Conservation (phyloP, 352 stramenopile species). For the Phytophthora parvispora region DNA sequence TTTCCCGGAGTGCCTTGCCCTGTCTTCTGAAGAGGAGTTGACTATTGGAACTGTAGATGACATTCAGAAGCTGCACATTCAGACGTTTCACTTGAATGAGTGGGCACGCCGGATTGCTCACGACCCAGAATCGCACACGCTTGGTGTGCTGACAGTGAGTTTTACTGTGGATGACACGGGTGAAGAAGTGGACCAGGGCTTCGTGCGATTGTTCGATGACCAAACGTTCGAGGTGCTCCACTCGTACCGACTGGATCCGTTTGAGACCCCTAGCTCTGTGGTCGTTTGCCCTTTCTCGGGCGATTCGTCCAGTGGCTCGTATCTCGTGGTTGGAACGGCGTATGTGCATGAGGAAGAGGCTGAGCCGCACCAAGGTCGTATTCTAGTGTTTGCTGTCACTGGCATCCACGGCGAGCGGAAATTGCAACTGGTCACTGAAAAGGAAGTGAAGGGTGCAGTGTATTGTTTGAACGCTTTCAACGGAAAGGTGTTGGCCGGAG, state of each 20-base stretch:
- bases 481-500: slow-evolving; percentile 93
- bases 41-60: slow-evolving; percentile 98
- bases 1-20: slow-evolving; percentile 96
- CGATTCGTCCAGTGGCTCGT: slow-evolving; percentile 81
- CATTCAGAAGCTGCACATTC: slow-evolving; percentile 99
- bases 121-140: slow-evolving; percentile 78
- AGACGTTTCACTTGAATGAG: slow-evolving; percentile 96
- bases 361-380: slow-evolving; percentile 96
- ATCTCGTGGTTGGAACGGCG: slow-evolving; percentile 91
- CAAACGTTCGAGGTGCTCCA: slow-evolving; percentile 96
- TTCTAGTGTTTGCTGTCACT: slow-evolving; percentile 94
- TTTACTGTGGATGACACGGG: slow-evolving; percentile 86
- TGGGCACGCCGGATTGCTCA: slow-evolving; percentile 95
- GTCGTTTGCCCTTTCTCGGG: slow-evolving; percentile 82
- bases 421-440: slow-evolving; percentile 92
- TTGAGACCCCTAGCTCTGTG: slow-evolving; percentile 91
- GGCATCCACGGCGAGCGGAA: slow-evolving; percentile 88
- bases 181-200: slow-evolving; percentile 91
- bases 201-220: slow-evolving; percentile 97
- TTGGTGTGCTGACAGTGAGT: slow-evolving; percentile 86
- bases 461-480: slow-evolving; percentile 97
- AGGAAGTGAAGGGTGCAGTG: slow-evolving; percentile 96
- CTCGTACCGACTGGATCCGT: slow-evolving; percentile 89
- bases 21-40: slow-evolving; percentile 96
- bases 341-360: slow-evolving; percentile 96